Base-by-base conservation (phyloP, 78 protist genomes). In the Monocercomonoides exilis region DNA sequence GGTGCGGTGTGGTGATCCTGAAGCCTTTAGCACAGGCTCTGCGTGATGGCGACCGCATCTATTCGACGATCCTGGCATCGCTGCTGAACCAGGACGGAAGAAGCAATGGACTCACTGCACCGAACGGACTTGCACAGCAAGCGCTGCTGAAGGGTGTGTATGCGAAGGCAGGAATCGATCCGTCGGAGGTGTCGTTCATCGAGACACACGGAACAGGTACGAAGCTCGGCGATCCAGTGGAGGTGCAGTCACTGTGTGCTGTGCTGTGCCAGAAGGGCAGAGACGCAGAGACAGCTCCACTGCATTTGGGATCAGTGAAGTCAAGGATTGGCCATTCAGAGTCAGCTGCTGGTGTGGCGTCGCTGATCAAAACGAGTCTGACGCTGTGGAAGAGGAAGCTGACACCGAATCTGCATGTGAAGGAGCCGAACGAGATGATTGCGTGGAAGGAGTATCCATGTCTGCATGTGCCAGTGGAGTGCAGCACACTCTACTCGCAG, bases 181-280 rank as follows among this genome's bases (percentile, higher is more conserved):
- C 88, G 6, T 0, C 35, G 45, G 0, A 44, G 32, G 33, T 86
- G 77, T 4, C 45, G 44, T 77, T 44, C 85, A 80, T 86, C 63
- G 88, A 86, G 81, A 77, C 84, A 70, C 88, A 86, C 46, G 88
- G 84, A 36, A 86, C 88, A 2, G 88, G 85, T 11, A 86, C 88
- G 45, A 46, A 2, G 77, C 63, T 86, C 29, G 88, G 88, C 84
- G 88, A 86, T 34, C 84, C 84, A 36, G 79, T 86, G 85, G 88
- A 86, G 84, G 43, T 45, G 11, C 45, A 45, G 38, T 45, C 63
- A 1, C 88, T 86, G 77, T 43, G 41, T 4, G 84, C 42, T 32
- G 88, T 80, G 64, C 42, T 82, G 54, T 54, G 70, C 21, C 11
- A 11, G 11, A 21, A 54, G 21, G 43, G 3, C 43, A 6, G 77